Conservation (phyloP, 1,284 basidiomycete genomes). For the Trichosporon faecale region DNA sequence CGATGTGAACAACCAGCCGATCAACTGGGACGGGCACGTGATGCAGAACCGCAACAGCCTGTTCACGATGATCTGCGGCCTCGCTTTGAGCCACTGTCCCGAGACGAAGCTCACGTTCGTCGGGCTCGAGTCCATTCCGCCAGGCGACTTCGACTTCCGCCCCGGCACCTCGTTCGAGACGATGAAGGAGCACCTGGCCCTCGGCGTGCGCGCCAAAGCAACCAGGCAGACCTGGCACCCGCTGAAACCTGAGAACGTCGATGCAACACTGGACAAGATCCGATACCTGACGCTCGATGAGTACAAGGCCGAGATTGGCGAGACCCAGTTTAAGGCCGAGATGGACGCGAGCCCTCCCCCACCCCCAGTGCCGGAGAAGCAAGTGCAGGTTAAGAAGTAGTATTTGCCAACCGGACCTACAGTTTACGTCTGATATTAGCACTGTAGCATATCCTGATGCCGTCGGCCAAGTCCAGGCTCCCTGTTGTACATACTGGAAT, state of each 20-base stretch:
- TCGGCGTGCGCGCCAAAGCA: neutral
- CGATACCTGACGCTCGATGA: neutral
- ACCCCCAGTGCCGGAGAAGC: neutral
- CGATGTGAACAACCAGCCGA: neutral
- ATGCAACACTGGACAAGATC: neutral
- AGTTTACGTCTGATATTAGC: neutral
- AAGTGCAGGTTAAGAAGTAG: neutral
- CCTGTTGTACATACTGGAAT: neutral
- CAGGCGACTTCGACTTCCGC: neutral
- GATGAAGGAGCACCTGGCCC: neutral
- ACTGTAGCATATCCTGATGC: neutral
- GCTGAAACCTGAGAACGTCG: neutral
- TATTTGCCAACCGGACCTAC: neutral
- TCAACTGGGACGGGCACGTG: neutral
- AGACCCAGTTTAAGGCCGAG: conserved; percentile 7
- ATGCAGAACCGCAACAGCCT: neutral
- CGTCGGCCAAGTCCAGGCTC: neutral
- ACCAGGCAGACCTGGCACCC: neutral
- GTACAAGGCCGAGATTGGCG: conserved; percentile 4
- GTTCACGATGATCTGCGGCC: neutral
- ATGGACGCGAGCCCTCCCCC: neutral
- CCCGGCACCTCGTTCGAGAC: neutral
- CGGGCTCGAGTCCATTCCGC: neutral
- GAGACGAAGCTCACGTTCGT: neutral
- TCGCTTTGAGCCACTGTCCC: neutral